A percentile compares a stretch with the other conserved stretches of the same genome.
These are phyloP conservation scores for Ganoderma lucidum DNA, from an alignment of 1,284 basidiomycete genomes.

Conservation along the genomic window DNA sequence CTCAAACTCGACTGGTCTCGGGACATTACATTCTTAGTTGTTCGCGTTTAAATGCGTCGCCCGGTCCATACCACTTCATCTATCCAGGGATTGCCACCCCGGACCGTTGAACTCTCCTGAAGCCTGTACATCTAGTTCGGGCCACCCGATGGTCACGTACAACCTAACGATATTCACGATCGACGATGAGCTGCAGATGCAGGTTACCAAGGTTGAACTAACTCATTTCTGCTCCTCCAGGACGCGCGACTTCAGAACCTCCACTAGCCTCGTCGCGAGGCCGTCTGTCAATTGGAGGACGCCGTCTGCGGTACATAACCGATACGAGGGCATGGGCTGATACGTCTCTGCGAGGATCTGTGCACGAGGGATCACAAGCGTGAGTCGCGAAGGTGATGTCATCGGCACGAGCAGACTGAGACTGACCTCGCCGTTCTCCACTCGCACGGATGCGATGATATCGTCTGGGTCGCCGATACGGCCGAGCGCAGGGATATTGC, in stretches of 20 bases:
- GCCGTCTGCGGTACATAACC: conserved; percentile 76
- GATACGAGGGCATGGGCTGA: conserved; percentile 81
- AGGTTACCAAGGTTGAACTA: no score
- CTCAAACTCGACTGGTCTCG: neutral
- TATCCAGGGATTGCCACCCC: neutral
- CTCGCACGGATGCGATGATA: conserved; percentile 77
- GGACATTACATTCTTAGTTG: no score
- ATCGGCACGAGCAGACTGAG: conserved; percentile 36
- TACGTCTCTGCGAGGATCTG: conserved; percentile 81
- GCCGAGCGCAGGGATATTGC: conserved; percentile 75
- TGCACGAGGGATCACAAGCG: conserved; percentile 47
- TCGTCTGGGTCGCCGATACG: conserved; percentile 83
- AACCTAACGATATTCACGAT: neutral
- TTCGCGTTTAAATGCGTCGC: neutral
- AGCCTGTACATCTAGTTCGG: neutral
- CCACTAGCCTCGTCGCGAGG: conserved; percentile 55
- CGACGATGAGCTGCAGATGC: no score
- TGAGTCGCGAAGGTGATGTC: neutral
- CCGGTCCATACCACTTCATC: neutral
- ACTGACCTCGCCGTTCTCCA: conserved; percentile 71
- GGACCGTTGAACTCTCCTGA: neutral
- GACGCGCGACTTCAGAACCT: conserved; percentile 41
- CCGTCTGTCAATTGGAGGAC: conserved; percentile 70
- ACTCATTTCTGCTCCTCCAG: conserved; percentile 25
- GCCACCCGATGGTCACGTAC: neutral